Conservation (phyloP, 2,329 filamentous ascomycete species). For the Corynespora cassiicola region DNA sequence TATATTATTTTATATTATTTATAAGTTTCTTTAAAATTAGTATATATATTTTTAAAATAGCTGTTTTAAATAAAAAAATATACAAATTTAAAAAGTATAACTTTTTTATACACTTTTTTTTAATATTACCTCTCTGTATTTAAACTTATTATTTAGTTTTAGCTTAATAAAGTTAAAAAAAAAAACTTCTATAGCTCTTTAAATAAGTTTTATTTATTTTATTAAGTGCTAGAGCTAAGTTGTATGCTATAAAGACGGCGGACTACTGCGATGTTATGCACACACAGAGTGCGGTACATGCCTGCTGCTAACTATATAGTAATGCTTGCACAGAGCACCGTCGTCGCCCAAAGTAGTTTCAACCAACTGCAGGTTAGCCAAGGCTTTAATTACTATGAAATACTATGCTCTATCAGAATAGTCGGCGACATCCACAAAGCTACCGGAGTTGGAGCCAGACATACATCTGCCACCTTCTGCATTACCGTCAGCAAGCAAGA, state of each 20-base stretch:
- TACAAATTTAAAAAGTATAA: no score
- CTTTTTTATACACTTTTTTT: no score
- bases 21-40: no score
- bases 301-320: constrained; percentile 18
- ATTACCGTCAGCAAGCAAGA: background rate
- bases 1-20: no score
- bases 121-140: no score
- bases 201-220: no score
- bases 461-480: constrained; percentile 30
- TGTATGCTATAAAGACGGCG: constrained; percentile 48
- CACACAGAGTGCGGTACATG: constrained; percentile 14
- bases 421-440: constrained; percentile 52
- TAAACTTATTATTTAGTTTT: no score
- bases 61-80: no score
- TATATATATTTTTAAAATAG: no score
- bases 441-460: constrained; percentile 49
- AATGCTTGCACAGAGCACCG: constrained; percentile 7
- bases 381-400: constrained; percentile 53
- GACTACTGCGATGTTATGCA: constrained; percentile 22
- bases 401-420: constrained; percentile 50
- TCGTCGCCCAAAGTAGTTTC: constrained; percentile 42
- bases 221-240: constrained; percentile 47
- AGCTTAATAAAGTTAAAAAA: no score
- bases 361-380: constrained; percentile 23
- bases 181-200: no score